Base-by-base conservation (phyloP, 305 asterid species). In the Fraxinus paxiana region DNA sequence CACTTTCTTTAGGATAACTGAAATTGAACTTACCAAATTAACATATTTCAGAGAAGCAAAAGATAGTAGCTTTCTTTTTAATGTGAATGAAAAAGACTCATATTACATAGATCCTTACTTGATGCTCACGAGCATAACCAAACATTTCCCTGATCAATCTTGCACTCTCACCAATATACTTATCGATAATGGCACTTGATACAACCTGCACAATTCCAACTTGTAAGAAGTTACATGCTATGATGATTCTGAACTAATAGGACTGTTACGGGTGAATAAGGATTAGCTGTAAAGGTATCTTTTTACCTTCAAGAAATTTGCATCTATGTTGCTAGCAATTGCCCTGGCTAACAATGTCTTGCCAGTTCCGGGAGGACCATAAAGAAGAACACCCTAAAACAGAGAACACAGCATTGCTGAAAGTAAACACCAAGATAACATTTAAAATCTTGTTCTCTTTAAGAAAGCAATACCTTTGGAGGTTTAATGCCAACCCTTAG, bases 341-440 rank as follows among this genome's bases (percentile, higher is more conserved):
- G 98, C 98, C 87, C 98, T 89, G 87, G 98, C 98, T 84, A 95
- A 82, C 89, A 95, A 83, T 76, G 98, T 95, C 91, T 95, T 95
- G 78, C 98, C 98, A 73, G 98, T 95, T 84, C 97, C 98, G 72
- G 98, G 98, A 79, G 98, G 98, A 30, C 98, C 98, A 75, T 95
- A 95, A 10, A 95, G 96, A 83, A 93, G 98, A 74, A 95, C 98
- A 82, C 98, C 98, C 98, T 93, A 84, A 83, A 84, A 82, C 38
- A 86, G 43, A 79, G 7, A 56, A 77, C 22, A 73, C 31, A 79
- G 26, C 30, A 79, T 73, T 81, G 59, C 13, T 43, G 61, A 80
- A 48, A 31, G 54, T 22, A 84, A 59, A 76, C 77, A 59, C 41
- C 51, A 76, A 63, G 54, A 1, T 75, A 41, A 77, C 22, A 43